Conservation (phyloP, 139 green algal species). For the Pycnococcus provasolii region DNA sequence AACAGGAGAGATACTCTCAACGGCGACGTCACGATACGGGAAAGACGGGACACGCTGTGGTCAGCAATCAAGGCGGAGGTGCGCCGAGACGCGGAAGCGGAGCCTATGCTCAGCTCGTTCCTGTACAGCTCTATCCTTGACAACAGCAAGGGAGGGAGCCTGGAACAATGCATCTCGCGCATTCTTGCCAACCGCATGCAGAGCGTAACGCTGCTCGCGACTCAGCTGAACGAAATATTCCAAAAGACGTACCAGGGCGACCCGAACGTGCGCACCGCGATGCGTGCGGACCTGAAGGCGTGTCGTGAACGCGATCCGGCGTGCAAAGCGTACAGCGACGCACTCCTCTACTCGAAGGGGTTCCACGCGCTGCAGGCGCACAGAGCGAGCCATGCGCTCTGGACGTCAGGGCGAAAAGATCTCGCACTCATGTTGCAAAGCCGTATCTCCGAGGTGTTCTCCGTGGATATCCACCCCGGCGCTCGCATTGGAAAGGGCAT, state of each 20-base stretch:
- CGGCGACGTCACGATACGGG: not conserved
- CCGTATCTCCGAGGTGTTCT: constrained; percentile 28
- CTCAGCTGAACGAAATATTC: constrained; percentile 27
- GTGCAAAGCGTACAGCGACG: constrained; percentile 25
- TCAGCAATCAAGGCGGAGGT: constrained; percentile 1
- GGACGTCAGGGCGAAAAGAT: constrained; percentile 15
- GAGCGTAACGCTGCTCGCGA: constrained; percentile 15
- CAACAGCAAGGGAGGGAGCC: not conserved
- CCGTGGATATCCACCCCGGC: constrained; percentile 36
- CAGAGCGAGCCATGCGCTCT: constrained; percentile 23
- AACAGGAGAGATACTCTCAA: too few relatives aligned
- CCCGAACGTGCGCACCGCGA: not conserved
- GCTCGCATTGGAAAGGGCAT: constrained; percentile 31
- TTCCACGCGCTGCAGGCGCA: constrained; percentile 30
- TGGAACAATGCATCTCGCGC: constrained; percentile 22
- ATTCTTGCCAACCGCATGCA: constrained; percentile 24
- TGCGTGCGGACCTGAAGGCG: constrained; percentile 18
- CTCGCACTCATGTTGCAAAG: constrained; percentile 32
- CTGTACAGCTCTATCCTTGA: constrained; percentile 21
- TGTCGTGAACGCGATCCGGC: constrained; percentile 29
- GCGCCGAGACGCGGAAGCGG: constrained; percentile 7
- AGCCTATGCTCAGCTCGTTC: constrained; percentile 23
- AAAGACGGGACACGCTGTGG: constrained; percentile 8
- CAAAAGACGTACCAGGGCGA: constrained; percentile 5
- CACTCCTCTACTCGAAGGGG: constrained; percentile 35